Evolutionary conservation across 2,329 filamentous ascomycete species (phyloP).

Genomic region (Sclerotinia sclerotiorum): DNA sequence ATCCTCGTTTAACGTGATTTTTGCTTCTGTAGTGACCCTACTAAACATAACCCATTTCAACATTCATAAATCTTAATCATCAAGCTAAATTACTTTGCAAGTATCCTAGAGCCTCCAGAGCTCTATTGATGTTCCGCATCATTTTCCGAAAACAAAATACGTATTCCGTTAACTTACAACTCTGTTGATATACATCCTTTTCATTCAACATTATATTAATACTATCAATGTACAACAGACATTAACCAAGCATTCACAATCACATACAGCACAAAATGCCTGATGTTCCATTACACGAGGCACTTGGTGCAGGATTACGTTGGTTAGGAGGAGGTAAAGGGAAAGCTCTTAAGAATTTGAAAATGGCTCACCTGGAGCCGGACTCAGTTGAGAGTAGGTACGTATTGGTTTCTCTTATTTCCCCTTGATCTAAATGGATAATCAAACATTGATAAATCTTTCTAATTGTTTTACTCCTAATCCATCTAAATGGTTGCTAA

Average conservation of each 20-base stretch:
- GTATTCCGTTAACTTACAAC: not conserved
- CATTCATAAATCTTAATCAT: not conserved
- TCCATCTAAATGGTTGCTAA: not conserved
- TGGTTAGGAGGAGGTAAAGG: not conserved
- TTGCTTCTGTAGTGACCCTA: not conserved
- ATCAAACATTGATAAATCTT: not conserved
- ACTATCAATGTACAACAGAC: not conserved
- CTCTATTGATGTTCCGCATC: not conserved
- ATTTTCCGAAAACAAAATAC: no score
- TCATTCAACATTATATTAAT: no score
- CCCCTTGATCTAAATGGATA: not conserved
- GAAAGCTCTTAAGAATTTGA: not conserved
- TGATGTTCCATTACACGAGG: not conserved
- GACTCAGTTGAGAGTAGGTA: not conserved
- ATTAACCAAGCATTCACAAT: not conserved
- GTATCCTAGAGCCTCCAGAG: no score
- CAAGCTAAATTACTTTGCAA: not conserved
- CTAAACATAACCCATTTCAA: not conserved
- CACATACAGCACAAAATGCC: not conserved
- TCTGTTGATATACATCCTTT: not conserved
- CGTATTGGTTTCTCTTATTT: not conserved
- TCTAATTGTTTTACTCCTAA: not conserved
- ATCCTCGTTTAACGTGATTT: no score
- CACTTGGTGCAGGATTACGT: not conserved
- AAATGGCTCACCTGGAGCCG: not conserved